Conservation (phyloP, 108 stramenopile species). For the Skeletonema marinoi region DNA sequence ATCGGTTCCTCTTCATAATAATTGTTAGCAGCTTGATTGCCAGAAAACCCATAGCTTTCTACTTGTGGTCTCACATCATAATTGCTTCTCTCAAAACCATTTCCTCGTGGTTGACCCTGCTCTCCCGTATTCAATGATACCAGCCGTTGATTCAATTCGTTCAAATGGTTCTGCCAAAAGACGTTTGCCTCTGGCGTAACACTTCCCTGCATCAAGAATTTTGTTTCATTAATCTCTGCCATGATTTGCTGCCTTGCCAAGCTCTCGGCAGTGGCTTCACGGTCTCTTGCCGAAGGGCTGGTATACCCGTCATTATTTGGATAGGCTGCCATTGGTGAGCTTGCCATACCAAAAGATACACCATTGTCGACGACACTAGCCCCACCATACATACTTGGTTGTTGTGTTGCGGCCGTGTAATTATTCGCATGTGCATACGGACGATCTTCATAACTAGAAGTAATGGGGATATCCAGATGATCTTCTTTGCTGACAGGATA, state of each 20-base stretch:
- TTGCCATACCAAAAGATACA: neutral
- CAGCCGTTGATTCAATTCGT: slow-evolving; percentile 62
- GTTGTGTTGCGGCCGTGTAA: neutral
- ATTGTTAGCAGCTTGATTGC: neutral
- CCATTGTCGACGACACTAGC: neutral
- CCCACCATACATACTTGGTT: neutral
- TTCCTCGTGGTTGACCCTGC: neutral
- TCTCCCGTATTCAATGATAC: slow-evolving; percentile 40
- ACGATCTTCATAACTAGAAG: neutral
- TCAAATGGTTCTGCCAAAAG: slow-evolving; percentile 81
- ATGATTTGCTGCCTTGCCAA: slow-evolving; percentile 68
- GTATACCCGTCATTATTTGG: neutral
- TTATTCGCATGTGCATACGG: neutral
- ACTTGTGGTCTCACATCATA: neutral
- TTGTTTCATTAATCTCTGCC: slow-evolving; percentile 77
- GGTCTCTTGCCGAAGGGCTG: slow-evolving; percentile 2
- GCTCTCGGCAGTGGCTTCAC: slow-evolving; percentile 38
- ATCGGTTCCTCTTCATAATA: neutral
- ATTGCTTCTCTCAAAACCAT: neutral
- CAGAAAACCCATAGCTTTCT: neutral
- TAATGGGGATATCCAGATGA: neutral
- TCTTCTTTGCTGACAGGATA: neutral
- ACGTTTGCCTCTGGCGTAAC: slow-evolving; percentile 69
- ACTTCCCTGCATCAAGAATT: slow-evolving; percentile 66
- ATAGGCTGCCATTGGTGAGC: neutral